Percentiles rank a stretch among this genome's conserved stretches.
phyloP scores from a whole-genome alignment of 2,329 filamentous ascomycete species.

The Pseudovirgaria hyperparasitica region DNA sequence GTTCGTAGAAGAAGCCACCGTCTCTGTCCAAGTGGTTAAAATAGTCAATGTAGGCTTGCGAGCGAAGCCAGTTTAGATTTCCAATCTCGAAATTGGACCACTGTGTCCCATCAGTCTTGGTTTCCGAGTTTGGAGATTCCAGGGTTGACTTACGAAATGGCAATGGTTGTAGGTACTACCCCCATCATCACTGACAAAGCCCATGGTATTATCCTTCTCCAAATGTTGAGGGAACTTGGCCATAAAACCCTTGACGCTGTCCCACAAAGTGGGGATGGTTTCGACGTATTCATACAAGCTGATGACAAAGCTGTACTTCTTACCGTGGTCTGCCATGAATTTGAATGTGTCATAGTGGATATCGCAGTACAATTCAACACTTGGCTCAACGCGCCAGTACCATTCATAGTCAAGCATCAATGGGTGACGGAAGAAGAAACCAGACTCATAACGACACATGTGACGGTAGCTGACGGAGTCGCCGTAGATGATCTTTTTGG shows the following conservation, averaged over 20 bases:
- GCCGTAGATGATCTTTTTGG: conserved; percentile 94
- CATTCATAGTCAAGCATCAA: conserved; percentile 95
- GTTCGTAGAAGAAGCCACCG: conserved; percentile 96
- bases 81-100: conserved; percentile 99
- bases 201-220: conserved; percentile 70
- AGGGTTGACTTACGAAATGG: conserved; percentile 62
- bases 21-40: conserved; percentile 81
- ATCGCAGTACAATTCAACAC: conserved; percentile 92
- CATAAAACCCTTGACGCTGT: conserved; percentile 90
- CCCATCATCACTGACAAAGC: conserved; percentile 80
- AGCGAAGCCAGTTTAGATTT: conserved; percentile 85
- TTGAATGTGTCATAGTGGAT: conserved; percentile 93
- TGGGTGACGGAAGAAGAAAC: conserved; percentile 95
- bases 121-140: background rate
- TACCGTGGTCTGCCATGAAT: conserved; percentile 88
- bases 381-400: conserved; percentile 99
- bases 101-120: conserved; percentile 32
- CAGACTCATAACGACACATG: conserved; percentile 98
- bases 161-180: conserved; percentile 93
- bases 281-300: conserved; percentile 94
- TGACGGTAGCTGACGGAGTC: conserved; percentile 95
- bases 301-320: conserved; percentile 96
- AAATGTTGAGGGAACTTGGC: conserved; percentile 82
- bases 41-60: conserved; percentile 77
- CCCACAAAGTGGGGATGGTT: conserved; percentile 93